A percentile compares a stretch with the other conserved stretches of the same genome.
These are phyloP conservation scores for Pichia manshurica DNA, from an alignment of 805 yeast species.

Conservation along the genomic window DNA sequence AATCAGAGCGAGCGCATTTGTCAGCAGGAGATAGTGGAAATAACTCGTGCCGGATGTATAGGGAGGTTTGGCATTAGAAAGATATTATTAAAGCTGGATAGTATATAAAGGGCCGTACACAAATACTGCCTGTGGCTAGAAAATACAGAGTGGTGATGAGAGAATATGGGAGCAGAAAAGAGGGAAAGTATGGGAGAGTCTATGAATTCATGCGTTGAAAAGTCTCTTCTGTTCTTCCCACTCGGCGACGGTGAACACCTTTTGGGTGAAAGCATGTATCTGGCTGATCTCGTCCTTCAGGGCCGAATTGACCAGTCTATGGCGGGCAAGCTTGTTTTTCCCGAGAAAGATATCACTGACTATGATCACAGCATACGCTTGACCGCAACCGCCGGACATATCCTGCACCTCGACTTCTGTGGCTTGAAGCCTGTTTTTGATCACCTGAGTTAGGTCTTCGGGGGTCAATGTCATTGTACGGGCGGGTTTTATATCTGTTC, in stretches of 20 bases:
- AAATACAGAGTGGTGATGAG: too few species aligned
- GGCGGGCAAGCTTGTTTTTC: conserved; percentile 80
- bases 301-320: conserved; percentile 74
- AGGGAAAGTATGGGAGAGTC: too few species aligned
- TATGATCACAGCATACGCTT: conserved; percentile 89
- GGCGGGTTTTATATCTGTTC: too few species aligned
- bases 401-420: conserved; percentile 67
- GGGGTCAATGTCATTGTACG: conserved; percentile 24
- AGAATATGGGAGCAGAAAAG: too few species aligned
- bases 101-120: too few species aligned
- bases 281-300: conserved; percentile 77
- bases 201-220: conserved; percentile 10
- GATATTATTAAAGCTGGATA: too few species aligned
- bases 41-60: background rate
- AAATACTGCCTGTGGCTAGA: too few species aligned
- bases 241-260: conserved; percentile 82
- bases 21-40: background rate
- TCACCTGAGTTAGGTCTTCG: conserved; percentile 40
- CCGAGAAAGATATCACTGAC: conserved; percentile 68
- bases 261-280: conserved; percentile 95
- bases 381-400: conserved; percentile 93
- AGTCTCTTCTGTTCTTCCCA: conserved; percentile 49
- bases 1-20: conserved; percentile 3
- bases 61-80: too few species aligned
- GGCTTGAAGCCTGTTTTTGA: conserved; percentile 55